Evolutionary conservation across 2,329 filamentous ascomycete genomes (phyloP), one percentile per base, ranked within the genome.

Genomic region (Purpureocillium lavendulum): DNA sequence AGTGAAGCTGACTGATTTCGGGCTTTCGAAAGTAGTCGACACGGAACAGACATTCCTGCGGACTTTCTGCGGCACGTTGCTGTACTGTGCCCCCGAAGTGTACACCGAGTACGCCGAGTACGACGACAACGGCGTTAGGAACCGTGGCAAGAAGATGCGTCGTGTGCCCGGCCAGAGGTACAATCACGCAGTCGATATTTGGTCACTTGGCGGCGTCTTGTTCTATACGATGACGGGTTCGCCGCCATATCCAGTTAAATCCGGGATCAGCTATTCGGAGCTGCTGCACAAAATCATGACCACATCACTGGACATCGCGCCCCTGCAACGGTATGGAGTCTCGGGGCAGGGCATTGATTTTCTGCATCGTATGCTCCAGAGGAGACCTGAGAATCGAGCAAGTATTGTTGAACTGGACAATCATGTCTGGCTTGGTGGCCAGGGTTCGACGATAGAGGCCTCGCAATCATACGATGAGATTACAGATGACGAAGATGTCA

Each of bases 11-110:
- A 95, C 92, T 0, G 92, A 98, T 57, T 98, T 98, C 65, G 92
- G 92, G 3, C 66, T 98, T 4, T 97, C 92, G 3, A 98, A 98
- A 58, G 89, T 94, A 59, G 82, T 95, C 34, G 84, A 88, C 45
- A 87, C 87, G 48, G 81, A 88, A 45, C 84, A 94, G 52, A 96
- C 90, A 0, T 96, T 96, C 54, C 67, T 97, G 30, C 87, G 89
- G 57, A 98, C 92, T 0, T 98, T 98, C 54, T 98, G 92, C 56
- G 92, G 94, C 26, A 98, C 92, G 0, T 67, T 98, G 21, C 69
- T 98, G 4, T 98, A 97, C 62, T 97, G 92, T 58, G 92, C 92
- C 1, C 92, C 92, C 0, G 92, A 98, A 55, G 90, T 98, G 2
- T 98, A 97, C 54, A 87, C 84, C 7, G 79, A 82, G 43, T 83